phyloP scores from a whole-genome alignment of 208 protist genomes.

The Entamoeba nuttalli region DNA sequence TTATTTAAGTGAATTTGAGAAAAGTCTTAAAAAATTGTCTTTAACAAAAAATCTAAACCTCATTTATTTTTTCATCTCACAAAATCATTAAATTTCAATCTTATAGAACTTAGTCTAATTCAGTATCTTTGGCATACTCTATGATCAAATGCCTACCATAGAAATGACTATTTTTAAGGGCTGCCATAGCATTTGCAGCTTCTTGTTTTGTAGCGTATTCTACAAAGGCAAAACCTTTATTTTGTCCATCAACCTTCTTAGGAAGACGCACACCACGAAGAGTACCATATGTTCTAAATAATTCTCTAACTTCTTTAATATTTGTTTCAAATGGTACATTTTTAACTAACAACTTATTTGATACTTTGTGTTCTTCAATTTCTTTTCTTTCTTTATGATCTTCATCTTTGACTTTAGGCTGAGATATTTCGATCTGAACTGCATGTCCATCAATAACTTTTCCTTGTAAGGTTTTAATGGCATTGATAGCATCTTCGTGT shows the following conservation, averaged over 20 bases:
- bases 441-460: conserved; percentile 42
- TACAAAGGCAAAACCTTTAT: conserved; percentile 89
- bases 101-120: conserved; percentile 1
- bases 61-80: no score
- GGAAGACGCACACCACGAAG: conserved; percentile 81
- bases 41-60: no score
- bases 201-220: conserved; percentile 83
- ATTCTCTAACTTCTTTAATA: conserved; percentile 67
- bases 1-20: no score
- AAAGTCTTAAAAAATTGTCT: no score
- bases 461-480: conserved; percentile 39
- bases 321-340: conserved; percentile 94
- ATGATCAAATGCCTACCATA: conserved; percentile 86
- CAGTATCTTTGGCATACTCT: conserved; percentile 74
- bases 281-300: conserved; percentile 76
- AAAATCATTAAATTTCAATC: no score
- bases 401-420: not conserved
- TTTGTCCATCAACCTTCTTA: conserved; percentile 58
- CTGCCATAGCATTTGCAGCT: conserved; percentile 66
- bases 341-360: conserved; percentile 75
- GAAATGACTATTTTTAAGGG: conserved; percentile 74
- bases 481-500: conserved; percentile 30
- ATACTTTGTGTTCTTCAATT: conserved; percentile 21
- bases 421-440: conserved; percentile 36
- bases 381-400: not conserved